Conservation (phyloP, 139 green algal genomes). For the Mychonastes homosphaera region DNA sequence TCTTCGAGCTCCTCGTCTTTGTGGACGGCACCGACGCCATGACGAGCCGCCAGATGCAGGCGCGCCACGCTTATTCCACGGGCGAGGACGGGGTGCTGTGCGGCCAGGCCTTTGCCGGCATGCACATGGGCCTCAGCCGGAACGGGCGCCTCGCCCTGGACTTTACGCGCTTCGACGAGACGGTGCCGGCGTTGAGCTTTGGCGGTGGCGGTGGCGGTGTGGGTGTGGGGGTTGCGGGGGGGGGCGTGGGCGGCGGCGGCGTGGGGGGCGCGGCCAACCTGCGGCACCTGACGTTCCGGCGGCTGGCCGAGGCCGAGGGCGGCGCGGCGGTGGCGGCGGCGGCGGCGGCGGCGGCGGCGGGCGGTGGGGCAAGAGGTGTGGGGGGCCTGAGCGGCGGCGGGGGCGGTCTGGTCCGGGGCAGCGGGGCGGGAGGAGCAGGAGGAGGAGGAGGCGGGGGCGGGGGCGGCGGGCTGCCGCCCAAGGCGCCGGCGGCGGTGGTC, state of each 20-base stretch:
- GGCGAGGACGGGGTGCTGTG: not conserved
- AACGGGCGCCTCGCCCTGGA: conserved; percentile 34
- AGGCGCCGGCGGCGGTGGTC: no score
- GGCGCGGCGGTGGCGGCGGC: no score
- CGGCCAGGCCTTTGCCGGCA: not conserved
- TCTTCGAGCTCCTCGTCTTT: conserved; percentile 51
- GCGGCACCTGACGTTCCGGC: conserved; percentile 40
- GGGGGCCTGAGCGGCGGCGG: no score
- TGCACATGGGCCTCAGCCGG: not conserved
- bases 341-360: no score
- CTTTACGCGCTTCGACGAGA: conserved; percentile 37
- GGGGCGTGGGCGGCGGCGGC: not conserved
- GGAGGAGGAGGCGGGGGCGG: no score
- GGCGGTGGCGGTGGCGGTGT: not conserved
- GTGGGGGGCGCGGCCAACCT: conserved; percentile 18
- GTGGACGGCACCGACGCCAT: conserved; percentile 50
- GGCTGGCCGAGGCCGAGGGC: conserved; percentile 38
- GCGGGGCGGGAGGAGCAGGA: no score
- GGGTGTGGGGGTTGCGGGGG: not conserved
- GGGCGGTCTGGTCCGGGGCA: no score
- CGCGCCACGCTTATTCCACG: conserved; percentile 24
- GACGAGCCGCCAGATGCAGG: conserved; percentile 39
- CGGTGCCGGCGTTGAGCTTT: not conserved
- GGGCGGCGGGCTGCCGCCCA: no score
- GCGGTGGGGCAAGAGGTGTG: no score